phyloP scores from a whole-genome alignment of 257 asterid genomes.

The Solanum ossicruentum region DNA sequence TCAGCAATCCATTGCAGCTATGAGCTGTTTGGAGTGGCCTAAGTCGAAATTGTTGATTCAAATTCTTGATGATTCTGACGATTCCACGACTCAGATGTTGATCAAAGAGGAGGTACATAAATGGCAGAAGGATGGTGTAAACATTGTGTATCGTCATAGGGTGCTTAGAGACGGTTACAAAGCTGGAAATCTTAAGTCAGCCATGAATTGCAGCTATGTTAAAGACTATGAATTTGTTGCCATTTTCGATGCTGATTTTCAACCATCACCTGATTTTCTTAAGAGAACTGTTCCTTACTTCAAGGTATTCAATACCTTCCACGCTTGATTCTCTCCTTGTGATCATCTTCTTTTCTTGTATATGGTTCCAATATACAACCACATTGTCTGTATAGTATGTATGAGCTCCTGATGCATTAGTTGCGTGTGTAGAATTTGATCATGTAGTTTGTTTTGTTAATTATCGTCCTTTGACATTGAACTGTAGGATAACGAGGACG shows the following conservation, averaged over 20 bases:
- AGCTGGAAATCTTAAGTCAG: constrained; percentile 91
- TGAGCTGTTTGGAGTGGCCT: constrained; percentile 88
- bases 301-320: constrained; percentile 34
- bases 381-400: not conserved
- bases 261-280: constrained; percentile 82
- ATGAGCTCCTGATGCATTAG: not conserved
- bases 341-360: not conserved
- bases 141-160: constrained; percentile 74
- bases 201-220: constrained; percentile 88
- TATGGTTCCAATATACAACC: not conserved
- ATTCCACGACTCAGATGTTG: constrained; percentile 42
- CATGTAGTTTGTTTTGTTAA: not conserved
- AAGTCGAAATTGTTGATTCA: constrained; percentile 68
- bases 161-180: constrained; percentile 88
- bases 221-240: constrained; percentile 88
- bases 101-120: constrained; percentile 76
- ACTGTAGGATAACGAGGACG: constrained; percentile 75
- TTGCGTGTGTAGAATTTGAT: not conserved
- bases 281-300: constrained; percentile 69
- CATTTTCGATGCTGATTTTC: constrained; percentile 91
- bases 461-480: not conserved
- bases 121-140: constrained; percentile 75
- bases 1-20: constrained; percentile 85
- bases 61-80: constrained; percentile 86
- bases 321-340: not conserved